phyloP scores from a whole-genome alignment of 2,329 filamentous ascomycete genomes.

The Pseudogymnoascus sp. region DNA sequence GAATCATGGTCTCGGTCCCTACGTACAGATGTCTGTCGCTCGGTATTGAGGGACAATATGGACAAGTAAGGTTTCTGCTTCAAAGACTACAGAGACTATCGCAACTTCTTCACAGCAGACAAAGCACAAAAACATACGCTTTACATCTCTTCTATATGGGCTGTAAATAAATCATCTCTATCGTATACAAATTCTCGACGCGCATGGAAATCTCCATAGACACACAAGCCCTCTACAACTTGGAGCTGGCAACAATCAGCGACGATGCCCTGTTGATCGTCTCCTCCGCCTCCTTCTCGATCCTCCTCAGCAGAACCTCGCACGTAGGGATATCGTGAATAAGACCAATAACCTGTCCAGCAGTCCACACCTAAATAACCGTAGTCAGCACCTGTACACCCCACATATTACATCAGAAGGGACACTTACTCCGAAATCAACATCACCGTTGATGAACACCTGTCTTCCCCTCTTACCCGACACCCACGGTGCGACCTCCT shows the following conservation, averaged over 20 bases:
- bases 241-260: constrained; percentile 50
- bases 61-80: neutral
- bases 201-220: neutral
- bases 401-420: constrained; percentile 5
- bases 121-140: neutral
- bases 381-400: constrained; percentile 13
- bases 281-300: constrained; percentile 69
- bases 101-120: neutral
- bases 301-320: constrained; percentile 58
- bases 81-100: neutral
- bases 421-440: constrained; percentile 72
- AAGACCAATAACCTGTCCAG: constrained; percentile 86
- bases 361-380: constrained; percentile 74
- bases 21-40: too few species aligned
- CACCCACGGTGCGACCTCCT: constrained; percentile 78
- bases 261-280: constrained; percentile 53
- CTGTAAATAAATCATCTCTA: constrained; percentile 4
- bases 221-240: constrained; percentile 39
- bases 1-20: too few species aligned
- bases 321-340: constrained; percentile 81
- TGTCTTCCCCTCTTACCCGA: constrained; percentile 85
- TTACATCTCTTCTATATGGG: neutral
- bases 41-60: neutral
- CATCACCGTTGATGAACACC: constrained; percentile 88
- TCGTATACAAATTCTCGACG: neutral